These are phyloP conservation scores for Pulveroboletus sp. DNA, from an alignment of 768 basidiomycete genomes.

Conservation along the genomic window DNA sequence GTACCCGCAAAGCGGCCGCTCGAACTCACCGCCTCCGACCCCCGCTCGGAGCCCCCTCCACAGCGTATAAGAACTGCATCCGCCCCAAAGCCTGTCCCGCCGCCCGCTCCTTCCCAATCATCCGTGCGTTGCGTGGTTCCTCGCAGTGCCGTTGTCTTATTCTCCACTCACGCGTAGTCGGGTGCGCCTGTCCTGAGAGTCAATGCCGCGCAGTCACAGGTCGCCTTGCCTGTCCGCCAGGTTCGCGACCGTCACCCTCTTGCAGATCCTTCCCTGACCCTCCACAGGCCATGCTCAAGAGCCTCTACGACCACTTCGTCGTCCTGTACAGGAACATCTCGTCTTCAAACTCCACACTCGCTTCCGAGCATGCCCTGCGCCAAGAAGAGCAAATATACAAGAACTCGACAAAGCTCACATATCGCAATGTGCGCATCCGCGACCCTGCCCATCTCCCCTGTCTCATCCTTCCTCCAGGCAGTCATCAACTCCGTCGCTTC, in stretches of 20 bases:
- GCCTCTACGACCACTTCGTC: conserved; percentile 66
- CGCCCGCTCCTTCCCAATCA: conserved; percentile 36
- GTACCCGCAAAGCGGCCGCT: conserved; percentile 51
- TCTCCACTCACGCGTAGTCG: conserved; percentile 31
- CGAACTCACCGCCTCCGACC: conserved; percentile 19
- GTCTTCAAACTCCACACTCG: conserved; percentile 52
- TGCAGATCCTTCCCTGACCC: neutral
- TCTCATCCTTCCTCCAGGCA: conserved; percentile 34
- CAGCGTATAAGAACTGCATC: conserved; percentile 59
- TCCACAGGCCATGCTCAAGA: conserved; percentile 65
- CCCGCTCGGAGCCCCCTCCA: conserved; percentile 47
- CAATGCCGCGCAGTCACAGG: conserved; percentile 63
- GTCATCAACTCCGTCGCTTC: conserved; percentile 48
- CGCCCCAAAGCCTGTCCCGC: conserved; percentile 38
- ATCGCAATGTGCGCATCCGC: conserved; percentile 61
- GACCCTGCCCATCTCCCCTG: neutral
- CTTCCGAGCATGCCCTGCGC: conserved; percentile 70
- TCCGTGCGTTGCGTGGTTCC: conserved; percentile 17
- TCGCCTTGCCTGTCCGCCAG: conserved; percentile 73
- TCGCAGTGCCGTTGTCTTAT: neutral
- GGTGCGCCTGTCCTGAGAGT: conserved; percentile 63
- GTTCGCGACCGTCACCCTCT: conserved; percentile 30
- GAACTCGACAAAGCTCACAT: conserved; percentile 70
- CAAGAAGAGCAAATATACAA: conserved; percentile 81
- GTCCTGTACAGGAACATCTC: conserved; percentile 60